phyloP scores from a whole-genome alignment of 768 basidiomycete genomes.

The Termitomyces sp. region DNA sequence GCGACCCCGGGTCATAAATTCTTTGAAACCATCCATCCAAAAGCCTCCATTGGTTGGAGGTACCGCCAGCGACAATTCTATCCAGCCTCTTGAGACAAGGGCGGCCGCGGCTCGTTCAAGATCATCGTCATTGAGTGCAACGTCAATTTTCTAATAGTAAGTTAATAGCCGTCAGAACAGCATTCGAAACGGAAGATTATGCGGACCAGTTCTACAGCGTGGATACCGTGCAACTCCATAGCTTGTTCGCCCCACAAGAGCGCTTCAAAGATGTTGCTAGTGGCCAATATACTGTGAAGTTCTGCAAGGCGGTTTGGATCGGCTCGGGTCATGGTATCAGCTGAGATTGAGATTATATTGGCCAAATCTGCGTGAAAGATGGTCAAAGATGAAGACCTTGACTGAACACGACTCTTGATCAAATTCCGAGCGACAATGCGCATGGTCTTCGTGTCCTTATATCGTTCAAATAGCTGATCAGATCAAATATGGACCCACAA shows the following conservation, averaged over 20 bases:
- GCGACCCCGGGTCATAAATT: neutral
- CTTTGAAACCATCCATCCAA: neutral
- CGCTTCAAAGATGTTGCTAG: neutral
- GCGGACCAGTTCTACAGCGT: neutral
- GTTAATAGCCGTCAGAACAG: neutral
- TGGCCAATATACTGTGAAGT: neutral
- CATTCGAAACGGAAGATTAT: neutral
- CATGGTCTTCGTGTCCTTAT: too few relatives aligned
- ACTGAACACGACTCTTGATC: too few relatives aligned
- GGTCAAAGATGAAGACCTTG: neutral
- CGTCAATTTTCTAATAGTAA: neutral
- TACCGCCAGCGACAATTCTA: neutral
- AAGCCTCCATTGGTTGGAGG: neutral
- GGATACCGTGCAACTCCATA: neutral
- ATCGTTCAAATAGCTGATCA: too few relatives aligned
- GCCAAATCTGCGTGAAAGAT: neutral
- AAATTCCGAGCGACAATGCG: too few relatives aligned
- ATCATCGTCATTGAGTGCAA: neutral
- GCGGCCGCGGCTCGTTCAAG: neutral
- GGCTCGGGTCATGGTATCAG: neutral
- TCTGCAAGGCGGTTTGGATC: neutral
- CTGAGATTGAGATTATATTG: neutral
- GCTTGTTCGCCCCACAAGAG: neutral
- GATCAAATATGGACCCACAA: too few relatives aligned
- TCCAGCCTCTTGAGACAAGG: neutral